Evolutionary conservation across 441 rosid species (phyloP).

Genomic region (Pelargonium citronellum): DNA sequence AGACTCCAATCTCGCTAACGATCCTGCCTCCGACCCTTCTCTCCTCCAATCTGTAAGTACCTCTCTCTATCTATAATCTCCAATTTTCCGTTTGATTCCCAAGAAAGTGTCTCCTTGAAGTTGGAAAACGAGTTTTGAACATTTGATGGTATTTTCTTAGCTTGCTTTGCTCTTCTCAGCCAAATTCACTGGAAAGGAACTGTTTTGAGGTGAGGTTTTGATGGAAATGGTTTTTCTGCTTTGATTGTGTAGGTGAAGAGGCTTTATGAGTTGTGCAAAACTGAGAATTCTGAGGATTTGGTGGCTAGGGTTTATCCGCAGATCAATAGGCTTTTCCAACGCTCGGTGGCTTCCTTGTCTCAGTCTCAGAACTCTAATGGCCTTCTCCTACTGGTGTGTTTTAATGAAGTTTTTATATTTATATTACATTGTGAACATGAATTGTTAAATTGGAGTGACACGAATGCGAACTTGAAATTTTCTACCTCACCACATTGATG

Average conservation of each 20-base stretch:
- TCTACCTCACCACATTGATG: neutral
- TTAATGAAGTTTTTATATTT: conserved; percentile 6
- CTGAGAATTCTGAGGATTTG: conserved; percentile 63
- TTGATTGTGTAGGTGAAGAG: conserved; percentile 54
- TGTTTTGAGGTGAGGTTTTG: conserved; percentile 1
- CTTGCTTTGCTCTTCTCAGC: too few species aligned
- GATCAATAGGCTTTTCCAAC: conserved; percentile 77
- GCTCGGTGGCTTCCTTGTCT: conserved; percentile 63
- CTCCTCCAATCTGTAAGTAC: conserved; percentile 57
- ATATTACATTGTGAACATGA: neutral
- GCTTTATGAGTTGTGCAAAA: conserved; percentile 58
- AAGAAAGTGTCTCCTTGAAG: neutral
- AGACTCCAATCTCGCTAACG: conserved; percentile 58
- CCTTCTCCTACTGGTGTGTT: conserved; percentile 66
- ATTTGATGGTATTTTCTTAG: too few species aligned
- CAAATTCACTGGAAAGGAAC: too few species aligned
- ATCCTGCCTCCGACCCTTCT: conserved; percentile 83
- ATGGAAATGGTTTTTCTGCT: conserved; percentile 5
- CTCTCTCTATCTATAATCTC: neutral
- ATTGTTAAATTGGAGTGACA: neutral
- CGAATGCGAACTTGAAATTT: neutral
- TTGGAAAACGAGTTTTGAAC: neutral
- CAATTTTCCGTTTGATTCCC: conserved; percentile 1
- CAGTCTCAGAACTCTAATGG: conserved; percentile 61
- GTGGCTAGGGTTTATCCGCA: conserved; percentile 83